Conservation (phyloP, 331 rosid species). For the Stylosanthes scabra region DNA sequence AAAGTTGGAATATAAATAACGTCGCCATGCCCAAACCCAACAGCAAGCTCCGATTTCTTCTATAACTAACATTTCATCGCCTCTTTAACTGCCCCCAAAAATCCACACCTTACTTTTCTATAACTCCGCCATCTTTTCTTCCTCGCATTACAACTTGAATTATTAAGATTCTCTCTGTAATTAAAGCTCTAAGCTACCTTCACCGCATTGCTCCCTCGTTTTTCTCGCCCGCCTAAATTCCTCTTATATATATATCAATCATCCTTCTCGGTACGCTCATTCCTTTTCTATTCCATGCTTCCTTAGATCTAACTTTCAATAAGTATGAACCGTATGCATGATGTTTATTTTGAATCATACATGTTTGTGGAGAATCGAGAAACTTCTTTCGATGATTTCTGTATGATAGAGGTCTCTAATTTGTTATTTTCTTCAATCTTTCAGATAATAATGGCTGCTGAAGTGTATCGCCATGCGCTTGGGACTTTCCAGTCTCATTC, state of each 20-base stretch:
- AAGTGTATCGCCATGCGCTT: conserved; percentile 63
- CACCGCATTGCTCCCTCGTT: conserved; percentile 53
- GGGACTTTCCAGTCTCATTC: conserved; percentile 56
- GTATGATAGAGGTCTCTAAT: neutral
- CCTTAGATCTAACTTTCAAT: conserved; percentile 47
- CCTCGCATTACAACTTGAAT: conserved; percentile 29
- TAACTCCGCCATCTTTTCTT: conserved; percentile 52
- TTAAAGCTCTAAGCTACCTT: conserved; percentile 41
- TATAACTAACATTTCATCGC: conserved; percentile 1
- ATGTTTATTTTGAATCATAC: conserved; percentile 2
- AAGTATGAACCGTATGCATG: neutral
- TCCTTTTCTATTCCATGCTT: conserved; percentile 32
- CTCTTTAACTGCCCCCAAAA: conserved; percentile 32
- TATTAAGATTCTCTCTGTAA: conserved; percentile 43
- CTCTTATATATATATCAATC: conserved; percentile 4
- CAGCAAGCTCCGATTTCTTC: conserved; percentile 45
- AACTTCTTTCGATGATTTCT: neutral
- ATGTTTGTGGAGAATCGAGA: conserved; percentile 16
- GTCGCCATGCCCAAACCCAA: neutral
- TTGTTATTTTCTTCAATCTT: conserved; percentile 27
- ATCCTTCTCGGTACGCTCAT: conserved; percentile 41
- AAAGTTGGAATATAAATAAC: neutral
- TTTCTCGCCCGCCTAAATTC: conserved; percentile 44
- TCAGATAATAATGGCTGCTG: conserved; percentile 80
- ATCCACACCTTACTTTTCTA: conserved; percentile 20